Evolutionary conservation across 139 green algal species (phyloP).

Genomic region (Deuterostichococcus epilithicus): DNA sequence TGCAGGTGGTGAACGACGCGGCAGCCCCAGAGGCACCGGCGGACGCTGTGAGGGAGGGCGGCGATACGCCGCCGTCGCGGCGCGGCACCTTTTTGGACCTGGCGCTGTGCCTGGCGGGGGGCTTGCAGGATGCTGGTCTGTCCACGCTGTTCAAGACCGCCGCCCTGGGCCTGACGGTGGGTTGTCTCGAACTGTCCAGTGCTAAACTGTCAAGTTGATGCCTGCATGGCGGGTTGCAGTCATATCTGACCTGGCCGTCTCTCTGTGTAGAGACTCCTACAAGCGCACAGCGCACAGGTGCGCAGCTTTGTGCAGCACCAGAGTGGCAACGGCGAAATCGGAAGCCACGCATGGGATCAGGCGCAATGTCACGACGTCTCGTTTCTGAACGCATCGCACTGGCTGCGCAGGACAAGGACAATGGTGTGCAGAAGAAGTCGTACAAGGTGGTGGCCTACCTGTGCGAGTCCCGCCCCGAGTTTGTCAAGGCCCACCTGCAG

Average conservation of each 20-base stretch:
- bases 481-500: conserved; percentile 28
- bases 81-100: conserved; percentile 85
- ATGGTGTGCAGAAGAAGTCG: conserved; percentile 85
- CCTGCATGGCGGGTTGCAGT: neutral
- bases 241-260: neutral
- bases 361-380: no score
- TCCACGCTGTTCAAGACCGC: conserved; percentile 63
- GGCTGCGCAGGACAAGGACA: conserved; percentile 49
- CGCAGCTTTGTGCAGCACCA: neutral
- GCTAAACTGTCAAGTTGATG: no score
- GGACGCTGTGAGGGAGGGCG: conserved; percentile 59
- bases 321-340: no score
- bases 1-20: conserved; percentile 51
- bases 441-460: conserved; percentile 90
- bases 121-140: conserved; percentile 57
- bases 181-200: neutral
- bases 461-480: conserved; percentile 38
- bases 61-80: conserved; percentile 45
- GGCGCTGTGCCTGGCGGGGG: conserved; percentile 60
- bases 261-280: neutral
- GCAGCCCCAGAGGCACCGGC: conserved; percentile 41
- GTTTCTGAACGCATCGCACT: no score
- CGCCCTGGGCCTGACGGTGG: conserved; percentile 42
- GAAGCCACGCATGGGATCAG: no score
- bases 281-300: neutral